These are phyloP conservation scores for Guadua angustifolia DNA, from an alignment of 176 grass and related monocot genomes.

Conservation along the genomic window DNA sequence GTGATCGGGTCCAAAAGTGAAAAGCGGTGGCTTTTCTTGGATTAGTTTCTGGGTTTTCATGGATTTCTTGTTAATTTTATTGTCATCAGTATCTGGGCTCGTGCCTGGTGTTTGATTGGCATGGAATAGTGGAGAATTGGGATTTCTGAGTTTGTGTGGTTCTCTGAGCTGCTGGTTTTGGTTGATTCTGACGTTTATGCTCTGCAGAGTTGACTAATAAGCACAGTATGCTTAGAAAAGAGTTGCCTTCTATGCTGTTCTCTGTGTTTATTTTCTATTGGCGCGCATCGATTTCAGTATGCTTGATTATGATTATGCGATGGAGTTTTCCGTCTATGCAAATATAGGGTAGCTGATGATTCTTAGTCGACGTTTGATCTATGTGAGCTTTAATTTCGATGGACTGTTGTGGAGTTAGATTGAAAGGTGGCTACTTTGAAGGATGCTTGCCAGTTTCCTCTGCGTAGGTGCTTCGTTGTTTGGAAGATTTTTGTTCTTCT, in stretches of 20 bases:
- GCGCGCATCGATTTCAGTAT: not conserved
- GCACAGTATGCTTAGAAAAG: slow-evolving; percentile 7
- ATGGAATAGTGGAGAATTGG: slow-evolving; percentile 17
- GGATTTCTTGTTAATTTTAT: not conserved
- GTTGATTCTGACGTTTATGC: slow-evolving; percentile 40
- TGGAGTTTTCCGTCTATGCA: not conserved
- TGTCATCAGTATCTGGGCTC: not conserved
- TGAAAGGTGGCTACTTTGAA: not conserved
- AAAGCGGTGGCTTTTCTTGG: slow-evolving; percentile 38
- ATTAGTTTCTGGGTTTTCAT: slow-evolving; percentile 2
- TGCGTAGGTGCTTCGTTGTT: slow-evolving; percentile 4
- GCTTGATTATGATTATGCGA: not conserved
- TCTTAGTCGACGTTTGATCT: not conserved
- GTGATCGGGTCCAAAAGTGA: slow-evolving; percentile 54
- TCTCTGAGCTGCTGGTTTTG: not conserved
- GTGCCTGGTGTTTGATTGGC: slow-evolving; percentile 16
- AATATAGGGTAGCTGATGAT: not conserved
- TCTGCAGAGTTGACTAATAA: slow-evolving; percentile 28
- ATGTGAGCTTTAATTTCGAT: not conserved
- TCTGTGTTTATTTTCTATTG: not conserved
- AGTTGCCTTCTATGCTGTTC: not conserved
- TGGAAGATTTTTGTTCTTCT: not conserved
- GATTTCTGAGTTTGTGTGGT: slow-evolving; percentile 36
- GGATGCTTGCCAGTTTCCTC: slow-evolving; percentile 9
- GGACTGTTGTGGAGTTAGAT: not conserved